Evolutionary conservation across 1,284 basidiomycete species (phyloP).

Genomic region (Trametes versicolor): DNA sequence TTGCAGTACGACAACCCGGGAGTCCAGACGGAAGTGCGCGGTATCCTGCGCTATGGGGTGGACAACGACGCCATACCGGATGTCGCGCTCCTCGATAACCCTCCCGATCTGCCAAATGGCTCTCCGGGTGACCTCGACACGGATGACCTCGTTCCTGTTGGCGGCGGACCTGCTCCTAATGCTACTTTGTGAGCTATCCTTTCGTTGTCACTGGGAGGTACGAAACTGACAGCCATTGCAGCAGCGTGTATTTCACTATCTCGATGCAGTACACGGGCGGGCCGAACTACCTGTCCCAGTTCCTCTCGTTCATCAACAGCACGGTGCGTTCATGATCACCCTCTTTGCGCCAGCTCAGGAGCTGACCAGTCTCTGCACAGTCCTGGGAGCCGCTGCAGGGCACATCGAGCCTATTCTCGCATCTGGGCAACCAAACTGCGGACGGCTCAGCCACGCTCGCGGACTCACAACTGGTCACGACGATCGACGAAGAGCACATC

Average conservation of each 20-base stretch:
- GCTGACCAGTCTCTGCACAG: slow-evolving; percentile 24
- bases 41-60: slow-evolving; percentile 46
- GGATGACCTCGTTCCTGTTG: slow-evolving; percentile 41
- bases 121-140: slow-evolving; percentile 38
- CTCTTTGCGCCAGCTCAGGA: not conserved
- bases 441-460: slow-evolving; percentile 35
- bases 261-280: slow-evolving; percentile 49
- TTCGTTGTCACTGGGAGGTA: slow-evolving; percentile 12
- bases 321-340: slow-evolving; percentile 38
- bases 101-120: slow-evolving; percentile 30
- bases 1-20: slow-evolving; percentile 44
- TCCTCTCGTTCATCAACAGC: slow-evolving; percentile 51
- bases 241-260: slow-evolving; percentile 41
- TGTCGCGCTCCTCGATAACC: slow-evolving; percentile 32
- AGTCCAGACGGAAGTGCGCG: slow-evolving; percentile 46
- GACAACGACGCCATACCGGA: slow-evolving; percentile 31
- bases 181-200: slow-evolving; percentile 30
- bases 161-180: slow-evolving; percentile 35
- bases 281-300: slow-evolving; percentile 37
- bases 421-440: slow-evolving; percentile 32
- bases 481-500: slow-evolving; percentile 43
- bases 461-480: slow-evolving; percentile 44
- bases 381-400: slow-evolving; percentile 46
- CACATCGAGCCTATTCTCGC: slow-evolving; percentile 40
- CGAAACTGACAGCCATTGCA: slow-evolving; percentile 14